Conservation (phyloP, 148 eudicot species). For the Diospyros lotus region DNA sequence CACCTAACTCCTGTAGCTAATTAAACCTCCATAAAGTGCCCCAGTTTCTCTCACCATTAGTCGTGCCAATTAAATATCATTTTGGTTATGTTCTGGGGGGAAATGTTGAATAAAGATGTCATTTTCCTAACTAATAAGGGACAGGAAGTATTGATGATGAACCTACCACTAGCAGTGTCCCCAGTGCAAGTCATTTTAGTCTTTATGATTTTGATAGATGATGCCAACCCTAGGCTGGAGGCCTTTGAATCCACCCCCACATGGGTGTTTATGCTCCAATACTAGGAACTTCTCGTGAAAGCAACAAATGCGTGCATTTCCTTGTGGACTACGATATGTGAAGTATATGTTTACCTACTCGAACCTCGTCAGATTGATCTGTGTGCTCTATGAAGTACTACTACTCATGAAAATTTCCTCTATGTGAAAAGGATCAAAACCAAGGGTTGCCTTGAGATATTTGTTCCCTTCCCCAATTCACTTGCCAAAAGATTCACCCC, state of each 20-base stretch:
- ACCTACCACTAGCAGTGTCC: slow-evolving; percentile 16
- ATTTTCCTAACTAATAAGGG: background rate
- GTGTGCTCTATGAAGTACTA: too few species aligned
- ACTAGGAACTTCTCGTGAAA: background rate
- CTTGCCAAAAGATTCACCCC: too few species aligned
- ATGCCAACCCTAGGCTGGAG: background rate
- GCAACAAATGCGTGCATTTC: too few species aligned
- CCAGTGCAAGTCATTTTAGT: slow-evolving; percentile 14
- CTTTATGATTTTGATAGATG: background rate
- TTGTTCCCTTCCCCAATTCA: too few species aligned
- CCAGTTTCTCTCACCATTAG: slow-evolving; percentile 6
- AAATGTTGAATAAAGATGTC: too few species aligned
- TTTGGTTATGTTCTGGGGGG: too few species aligned
- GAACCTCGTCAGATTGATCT: too few species aligned
- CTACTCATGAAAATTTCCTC: too few species aligned
- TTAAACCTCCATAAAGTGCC: slow-evolving; percentile 12
- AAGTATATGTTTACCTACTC: background rate
- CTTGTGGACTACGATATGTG: too few species aligned
- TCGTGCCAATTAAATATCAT: background rate
- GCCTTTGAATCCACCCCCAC: slow-evolving; percentile 2
- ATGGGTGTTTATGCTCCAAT: background rate
- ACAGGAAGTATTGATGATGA: slow-evolving; percentile 5
- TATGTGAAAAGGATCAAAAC: too few species aligned
- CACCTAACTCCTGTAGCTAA: slow-evolving; percentile 12
- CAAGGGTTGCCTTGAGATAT: too few species aligned